phyloP scores from a whole-genome alignment of 306 rosid species.

The Potentilla sterilis region DNA sequence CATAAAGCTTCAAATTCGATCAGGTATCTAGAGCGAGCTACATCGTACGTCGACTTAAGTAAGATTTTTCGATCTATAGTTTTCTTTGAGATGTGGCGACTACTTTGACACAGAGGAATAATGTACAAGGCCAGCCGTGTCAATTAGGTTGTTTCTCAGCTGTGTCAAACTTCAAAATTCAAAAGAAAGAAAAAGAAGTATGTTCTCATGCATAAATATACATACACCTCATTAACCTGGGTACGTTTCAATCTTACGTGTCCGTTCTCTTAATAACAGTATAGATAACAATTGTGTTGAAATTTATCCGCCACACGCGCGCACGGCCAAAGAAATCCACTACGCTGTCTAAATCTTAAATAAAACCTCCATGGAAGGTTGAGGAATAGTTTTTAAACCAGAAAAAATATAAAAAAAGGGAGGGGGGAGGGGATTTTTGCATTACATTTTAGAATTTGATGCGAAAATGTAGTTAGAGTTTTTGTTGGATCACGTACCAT shows the following conservation, averaged over 20 bases:
- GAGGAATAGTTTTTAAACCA: background rate
- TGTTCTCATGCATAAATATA: background rate
- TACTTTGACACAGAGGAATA: background rate
- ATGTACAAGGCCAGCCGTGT: background rate
- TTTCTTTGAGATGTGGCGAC: background rate
- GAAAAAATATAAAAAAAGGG: background rate
- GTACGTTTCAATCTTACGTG: no score
- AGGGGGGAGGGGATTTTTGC: slow-evolving; percentile 12
- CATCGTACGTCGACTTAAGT: background rate
- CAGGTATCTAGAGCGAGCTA: background rate
- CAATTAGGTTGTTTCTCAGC: background rate
- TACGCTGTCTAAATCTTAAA: background rate
- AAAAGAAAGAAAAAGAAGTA: background rate
- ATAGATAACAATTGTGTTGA: background rate
- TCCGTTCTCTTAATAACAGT: background rate
- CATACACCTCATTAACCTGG: background rate
- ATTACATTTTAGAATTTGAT: background rate
- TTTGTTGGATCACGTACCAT: no score
- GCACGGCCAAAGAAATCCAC: background rate
- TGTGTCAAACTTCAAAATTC: background rate
- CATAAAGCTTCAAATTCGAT: background rate
- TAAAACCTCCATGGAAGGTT: background rate
- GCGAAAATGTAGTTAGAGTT: no score
- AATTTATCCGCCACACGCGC: background rate
- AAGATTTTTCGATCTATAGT: background rate